Evolutionary conservation across 163 green algal species (phyloP), one percentile per base, ranked within the genome.

Genomic region (Coccomyxa subellipsoidea): DNA sequence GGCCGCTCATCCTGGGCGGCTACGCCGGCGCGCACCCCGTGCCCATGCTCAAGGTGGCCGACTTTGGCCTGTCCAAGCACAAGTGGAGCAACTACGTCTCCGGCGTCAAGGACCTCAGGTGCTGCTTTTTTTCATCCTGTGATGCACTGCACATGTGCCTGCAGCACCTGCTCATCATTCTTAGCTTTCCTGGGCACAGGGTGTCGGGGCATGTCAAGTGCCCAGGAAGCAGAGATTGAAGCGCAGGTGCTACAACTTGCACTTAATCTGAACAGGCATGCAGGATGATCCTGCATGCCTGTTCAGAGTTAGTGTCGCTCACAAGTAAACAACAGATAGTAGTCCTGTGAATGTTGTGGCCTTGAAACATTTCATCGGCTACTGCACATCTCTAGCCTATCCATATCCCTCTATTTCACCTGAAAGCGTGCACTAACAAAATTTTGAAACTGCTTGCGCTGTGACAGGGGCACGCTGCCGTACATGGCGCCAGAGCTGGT

Each of bases 401-500:
- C 39, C 8, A 59, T 7, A 59, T 1, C 21, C 47, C 23, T 12
- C 15, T 59, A 18, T 59, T 12, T 59, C 47, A 12, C 47, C 1
- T 59, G 23, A 12, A 59, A 7, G 31, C 27, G n/a, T 73, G 66
- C 27, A n/a, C 66, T 1, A n/a, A 1, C 21, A 73, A 35, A 23
- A 73, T 73, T 1, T 4, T 34, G 66, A 73, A 10, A 23, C n/a
- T 73, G 27, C 18, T 73, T 18, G 21, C 21, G 40, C 37, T 18
- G 25, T 72, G 79, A 82, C 82, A 88, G 92, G 40, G 94, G 94
- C 81, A 97, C 94, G 35, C 84, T 97, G 86, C 93, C 94, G 15
- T 97, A 96, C 88, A 96, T 97, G 91, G 93, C 93, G 31, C 94
- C 94, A 37, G 94, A 97, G 86, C 91, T 97, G 81, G 93, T 96